Evolutionary conservation across 2,329 filamentous ascomycete species (phyloP).

Genomic region (Epichloe uncinata): DNA sequence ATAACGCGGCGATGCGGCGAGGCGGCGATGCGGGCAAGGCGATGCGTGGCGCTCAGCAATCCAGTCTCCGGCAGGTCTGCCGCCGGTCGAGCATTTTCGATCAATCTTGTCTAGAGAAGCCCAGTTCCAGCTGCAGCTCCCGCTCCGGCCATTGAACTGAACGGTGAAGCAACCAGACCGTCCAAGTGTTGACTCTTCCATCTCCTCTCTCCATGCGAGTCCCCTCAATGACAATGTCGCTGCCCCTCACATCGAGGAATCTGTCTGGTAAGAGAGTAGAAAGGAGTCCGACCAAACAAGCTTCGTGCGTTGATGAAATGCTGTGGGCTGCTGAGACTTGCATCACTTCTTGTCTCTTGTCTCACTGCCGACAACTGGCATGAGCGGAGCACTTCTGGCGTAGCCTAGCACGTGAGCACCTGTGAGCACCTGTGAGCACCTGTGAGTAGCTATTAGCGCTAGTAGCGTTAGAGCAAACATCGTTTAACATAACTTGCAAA

Average conservation of each 20-base stretch:
- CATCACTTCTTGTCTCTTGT: not conserved
- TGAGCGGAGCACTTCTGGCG: not conserved
- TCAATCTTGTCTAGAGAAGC: not conserved
- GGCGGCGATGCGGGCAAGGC: too few relatives aligned
- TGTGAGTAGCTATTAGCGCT: too few relatives aligned
- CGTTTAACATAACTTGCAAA: too few relatives aligned
- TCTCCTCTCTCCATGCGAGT: too few relatives aligned
- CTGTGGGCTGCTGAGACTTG: conserved; percentile 1
- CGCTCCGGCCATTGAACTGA: not conserved
- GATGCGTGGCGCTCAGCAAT: not conserved
- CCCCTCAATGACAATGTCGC: not conserved
- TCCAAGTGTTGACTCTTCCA: too few relatives aligned
- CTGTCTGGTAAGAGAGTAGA: too few relatives aligned
- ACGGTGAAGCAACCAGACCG: not conserved
- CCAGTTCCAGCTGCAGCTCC: not conserved
- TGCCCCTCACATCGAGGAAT: too few relatives aligned
- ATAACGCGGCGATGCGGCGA: too few relatives aligned
- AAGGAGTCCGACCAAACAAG: not conserved
- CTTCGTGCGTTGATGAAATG: not conserved
- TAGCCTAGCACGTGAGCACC: too few relatives aligned
- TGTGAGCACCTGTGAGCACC: too few relatives aligned
- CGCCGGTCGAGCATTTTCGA: not conserved
- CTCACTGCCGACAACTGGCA: not conserved
- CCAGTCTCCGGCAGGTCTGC: not conserved
- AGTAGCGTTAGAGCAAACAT: too few relatives aligned